Conservation (phyloP, 805 yeast genomes). For the Suhomyces prunicola region DNA sequence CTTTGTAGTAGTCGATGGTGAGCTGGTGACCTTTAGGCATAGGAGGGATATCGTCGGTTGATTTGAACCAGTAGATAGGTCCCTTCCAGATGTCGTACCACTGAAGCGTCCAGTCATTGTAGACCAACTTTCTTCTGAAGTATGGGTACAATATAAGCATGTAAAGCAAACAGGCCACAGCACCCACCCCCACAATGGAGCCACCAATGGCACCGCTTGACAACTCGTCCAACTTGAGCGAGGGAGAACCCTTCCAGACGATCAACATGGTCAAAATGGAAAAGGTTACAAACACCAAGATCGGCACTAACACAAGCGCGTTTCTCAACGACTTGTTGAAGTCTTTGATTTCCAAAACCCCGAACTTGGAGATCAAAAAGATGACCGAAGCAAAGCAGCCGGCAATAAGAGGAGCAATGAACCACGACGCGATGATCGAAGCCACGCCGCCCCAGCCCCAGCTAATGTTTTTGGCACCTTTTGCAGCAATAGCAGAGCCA, state of each 20-base stretch:
- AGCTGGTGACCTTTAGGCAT: slow-evolving; percentile 56
- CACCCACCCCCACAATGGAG: slow-evolving; percentile 64
- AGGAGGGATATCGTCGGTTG: slow-evolving; percentile 61
- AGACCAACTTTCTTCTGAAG: slow-evolving; percentile 55
- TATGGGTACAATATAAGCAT: slow-evolving; percentile 57
- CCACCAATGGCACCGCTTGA: slow-evolving; percentile 53
- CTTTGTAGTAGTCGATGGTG: slow-evolving; percentile 63
- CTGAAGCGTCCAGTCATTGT: slow-evolving; percentile 64
- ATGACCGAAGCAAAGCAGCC: slow-evolving; percentile 59
- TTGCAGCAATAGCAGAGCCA: slow-evolving; percentile 73
- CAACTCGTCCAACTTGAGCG: slow-evolving; percentile 52
- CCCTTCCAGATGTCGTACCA: slow-evolving; percentile 57
- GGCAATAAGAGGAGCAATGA: slow-evolving; percentile 70
- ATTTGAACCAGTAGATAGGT: slow-evolving; percentile 51
- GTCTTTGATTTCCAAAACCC: slow-evolving; percentile 58
- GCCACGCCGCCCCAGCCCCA: slow-evolving; percentile 81
- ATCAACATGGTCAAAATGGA: slow-evolving; percentile 69
- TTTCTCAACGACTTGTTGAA: slow-evolving; percentile 42
- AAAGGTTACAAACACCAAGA: slow-evolving; percentile 58
- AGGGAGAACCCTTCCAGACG: slow-evolving; percentile 80
- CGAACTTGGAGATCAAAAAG: slow-evolving; percentile 57
- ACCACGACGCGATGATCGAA: slow-evolving; percentile 77
- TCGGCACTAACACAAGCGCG: slow-evolving; percentile 57
- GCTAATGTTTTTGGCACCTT: slow-evolving; percentile 53
- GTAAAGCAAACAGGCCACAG: slow-evolving; percentile 50